Percentiles rank a stretch among this genome's conserved stretches.
These are phyloP conservation scores for Xanthoconium stramineum DNA, from an alignment of 768 basidiomycete species.

Conservation along the genomic window DNA sequence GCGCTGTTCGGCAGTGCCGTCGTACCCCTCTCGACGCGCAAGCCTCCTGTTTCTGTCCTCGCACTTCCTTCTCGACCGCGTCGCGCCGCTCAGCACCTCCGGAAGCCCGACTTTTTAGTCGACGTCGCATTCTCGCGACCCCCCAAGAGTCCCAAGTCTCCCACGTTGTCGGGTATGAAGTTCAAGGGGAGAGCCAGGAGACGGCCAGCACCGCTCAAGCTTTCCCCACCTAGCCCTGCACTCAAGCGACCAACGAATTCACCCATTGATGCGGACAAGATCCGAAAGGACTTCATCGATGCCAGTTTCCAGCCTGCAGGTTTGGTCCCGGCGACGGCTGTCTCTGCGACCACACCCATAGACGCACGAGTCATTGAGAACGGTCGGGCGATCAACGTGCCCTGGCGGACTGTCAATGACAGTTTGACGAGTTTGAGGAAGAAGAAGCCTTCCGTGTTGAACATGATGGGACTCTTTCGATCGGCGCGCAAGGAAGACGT, in stretches of 20 bases:
- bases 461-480: slow-evolving; percentile 33
- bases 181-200: slow-evolving; percentile 33
- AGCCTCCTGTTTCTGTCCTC: slow-evolving; percentile 36
- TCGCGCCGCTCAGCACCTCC: slow-evolving; percentile 36
- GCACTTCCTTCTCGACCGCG: slow-evolving; percentile 34
- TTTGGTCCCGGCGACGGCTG: not conserved
- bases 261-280: slow-evolving; percentile 33
- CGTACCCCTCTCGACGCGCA: slow-evolving; percentile 25
- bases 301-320: slow-evolving; percentile 40
- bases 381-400: slow-evolving; percentile 5
- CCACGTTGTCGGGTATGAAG: slow-evolving; percentile 9
- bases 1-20: slow-evolving; percentile 30
- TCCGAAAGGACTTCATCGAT: slow-evolving; percentile 41
- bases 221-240: slow-evolving; percentile 32
- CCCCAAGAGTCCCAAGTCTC: slow-evolving; percentile 14
- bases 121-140: slow-evolving; percentile 29
- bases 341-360: not conserved
- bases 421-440: slow-evolving; percentile 12
- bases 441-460: slow-evolving; percentile 24
- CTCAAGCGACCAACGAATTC: slow-evolving; percentile 35
- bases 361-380: not conserved
- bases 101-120: slow-evolving; percentile 35
- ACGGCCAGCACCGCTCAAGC: slow-evolving; percentile 42
- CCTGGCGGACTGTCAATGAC: slow-evolving; percentile 5
- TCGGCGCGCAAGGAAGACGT: slow-evolving; percentile 22